A percentile compares a stretch with the other conserved stretches of the same genome.
Conservation (phyloP, 257 asterid species). For the Jasminum sambac region DNA sequence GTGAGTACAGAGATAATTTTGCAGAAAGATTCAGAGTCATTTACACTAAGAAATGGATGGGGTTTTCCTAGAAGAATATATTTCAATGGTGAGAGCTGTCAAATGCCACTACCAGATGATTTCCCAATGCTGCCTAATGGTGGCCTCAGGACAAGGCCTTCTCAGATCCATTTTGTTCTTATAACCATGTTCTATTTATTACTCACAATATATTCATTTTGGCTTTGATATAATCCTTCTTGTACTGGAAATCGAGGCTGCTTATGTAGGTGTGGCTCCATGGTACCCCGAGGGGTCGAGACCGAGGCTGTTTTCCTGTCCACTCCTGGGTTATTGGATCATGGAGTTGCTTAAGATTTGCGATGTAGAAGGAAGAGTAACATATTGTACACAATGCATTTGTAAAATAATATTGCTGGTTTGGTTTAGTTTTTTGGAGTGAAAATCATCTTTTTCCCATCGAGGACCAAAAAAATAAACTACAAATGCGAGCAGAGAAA, state of each 20-base stretch:
- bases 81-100: constrained; percentile 69
- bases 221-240: constrained; percentile 11
- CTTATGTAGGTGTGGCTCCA: background rate
- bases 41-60: constrained; percentile 70
- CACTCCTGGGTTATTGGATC: background rate
- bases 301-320: background rate
- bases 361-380: background rate
- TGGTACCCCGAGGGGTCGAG: background rate
- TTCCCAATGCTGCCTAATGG: constrained; percentile 67
- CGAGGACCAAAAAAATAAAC: too few relatives aligned
- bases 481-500: too few relatives aligned
- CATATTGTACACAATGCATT: background rate
- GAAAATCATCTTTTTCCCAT: too few relatives aligned
- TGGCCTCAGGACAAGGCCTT: constrained; percentile 19
- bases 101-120: constrained; percentile 66
- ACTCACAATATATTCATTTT: constrained; percentile 13
- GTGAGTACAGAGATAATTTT: constrained; percentile 63
- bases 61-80: constrained; percentile 67
- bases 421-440: too few relatives aligned
- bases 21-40: constrained; percentile 46
- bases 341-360: background rate
- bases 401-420: too few relatives aligned
- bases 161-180: constrained; percentile 2
- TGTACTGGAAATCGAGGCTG: background rate
- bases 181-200: constrained; percentile 27